Evolutionary conservation across 768 basidiomycete species (phyloP).

Genomic region (Mycena polygramma): DNA sequence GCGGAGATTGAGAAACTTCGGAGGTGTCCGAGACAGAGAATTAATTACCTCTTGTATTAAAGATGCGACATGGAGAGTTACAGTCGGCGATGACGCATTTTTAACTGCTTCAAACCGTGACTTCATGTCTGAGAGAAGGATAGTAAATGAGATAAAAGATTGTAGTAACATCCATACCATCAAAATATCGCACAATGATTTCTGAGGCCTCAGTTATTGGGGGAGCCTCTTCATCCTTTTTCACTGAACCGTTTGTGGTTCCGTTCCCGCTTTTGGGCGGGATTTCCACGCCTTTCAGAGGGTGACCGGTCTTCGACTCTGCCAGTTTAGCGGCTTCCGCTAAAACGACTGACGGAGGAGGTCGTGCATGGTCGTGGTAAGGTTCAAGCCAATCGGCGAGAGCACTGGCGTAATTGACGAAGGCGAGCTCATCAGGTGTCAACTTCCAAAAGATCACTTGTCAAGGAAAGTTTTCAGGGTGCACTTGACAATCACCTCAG

Average conservation of each 20-base stretch:
- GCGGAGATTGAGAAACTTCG: not conserved
- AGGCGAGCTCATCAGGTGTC: conserved; percentile 70
- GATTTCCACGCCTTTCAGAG: conserved; percentile 73
- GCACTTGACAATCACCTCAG: conserved; percentile 58
- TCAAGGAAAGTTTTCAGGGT: conserved; percentile 21
- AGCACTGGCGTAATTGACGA: conserved; percentile 71
- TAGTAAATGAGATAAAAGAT: conserved; percentile 2
- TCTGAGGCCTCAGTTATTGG: conserved; percentile 73
- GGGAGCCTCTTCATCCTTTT: conserved; percentile 82
- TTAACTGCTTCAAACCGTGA: conserved; percentile 62
- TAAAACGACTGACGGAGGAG: conserved; percentile 75
- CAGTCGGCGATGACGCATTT: conserved; percentile 58
- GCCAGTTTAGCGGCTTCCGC: conserved; percentile 83
- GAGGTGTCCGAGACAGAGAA: not conserved
- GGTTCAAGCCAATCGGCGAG: conserved; percentile 84
- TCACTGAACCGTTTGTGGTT: conserved; percentile 60
- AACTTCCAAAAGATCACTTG: conserved; percentile 57
- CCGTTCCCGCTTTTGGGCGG: conserved; percentile 55
- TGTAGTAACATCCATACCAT: conserved; percentile 55
- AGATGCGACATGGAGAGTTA: conserved; percentile 79
- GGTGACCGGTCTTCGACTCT: conserved; percentile 77
- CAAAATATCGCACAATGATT: conserved; percentile 69
- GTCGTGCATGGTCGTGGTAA: conserved; percentile 80
- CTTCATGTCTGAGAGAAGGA: conserved; percentile 61
- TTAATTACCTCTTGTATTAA: conserved; percentile 77